Evolutionary conservation across 1,284 basidiomycete genomes (phyloP).

Genomic region (Microbotryum violaceum): DNA sequence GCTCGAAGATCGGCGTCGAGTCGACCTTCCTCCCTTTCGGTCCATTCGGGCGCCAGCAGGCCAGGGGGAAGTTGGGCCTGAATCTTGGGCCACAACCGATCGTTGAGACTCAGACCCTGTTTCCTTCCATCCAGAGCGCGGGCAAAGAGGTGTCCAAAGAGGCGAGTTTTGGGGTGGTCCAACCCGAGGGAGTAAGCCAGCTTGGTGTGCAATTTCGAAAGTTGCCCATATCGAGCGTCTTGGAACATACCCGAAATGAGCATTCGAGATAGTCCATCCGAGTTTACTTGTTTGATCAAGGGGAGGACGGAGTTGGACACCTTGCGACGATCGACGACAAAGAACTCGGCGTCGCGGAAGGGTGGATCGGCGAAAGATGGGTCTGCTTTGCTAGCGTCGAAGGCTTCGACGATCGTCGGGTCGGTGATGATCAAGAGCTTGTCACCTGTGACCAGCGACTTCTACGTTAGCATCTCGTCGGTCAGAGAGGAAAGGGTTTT

Average conservation of each 20-base stretch:
- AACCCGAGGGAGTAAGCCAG: slow-evolving; percentile 14
- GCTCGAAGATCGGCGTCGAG: background rate
- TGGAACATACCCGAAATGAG: slow-evolving; percentile 14
- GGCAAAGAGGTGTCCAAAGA: slow-evolving; percentile 25
- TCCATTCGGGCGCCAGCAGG: slow-evolving; percentile 6
- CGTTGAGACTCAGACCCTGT: slow-evolving; percentile 19
- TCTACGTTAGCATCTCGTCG: background rate
- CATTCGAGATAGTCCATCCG: background rate
- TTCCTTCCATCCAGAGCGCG: slow-evolving; percentile 30
- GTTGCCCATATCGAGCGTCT: slow-evolving; percentile 12
- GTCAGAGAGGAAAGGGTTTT: too few species aligned
- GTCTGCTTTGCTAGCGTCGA: slow-evolving; percentile 20
- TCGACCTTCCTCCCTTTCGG: slow-evolving; percentile 4
- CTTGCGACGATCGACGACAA: slow-evolving; percentile 18
- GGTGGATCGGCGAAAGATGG: slow-evolving; percentile 32
- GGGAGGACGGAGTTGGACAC: slow-evolving; percentile 23
- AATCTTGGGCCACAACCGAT: slow-evolving; percentile 5
- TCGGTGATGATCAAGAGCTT: slow-evolving; percentile 34
- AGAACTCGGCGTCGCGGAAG: slow-evolving; percentile 32
- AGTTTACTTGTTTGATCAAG: slow-evolving; percentile 7
- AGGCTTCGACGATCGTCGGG: slow-evolving; percentile 26
- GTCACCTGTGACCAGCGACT: slow-evolving; percentile 19
- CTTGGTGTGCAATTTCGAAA: slow-evolving; percentile 13
- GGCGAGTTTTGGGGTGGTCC: background rate
- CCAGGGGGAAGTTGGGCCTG: slow-evolving; percentile 7